Percentiles rank a stretch among this genome's conserved stretches.
Conservation (phyloP, 164 flowering plant species). For the Amborella trichopoda region DNA sequence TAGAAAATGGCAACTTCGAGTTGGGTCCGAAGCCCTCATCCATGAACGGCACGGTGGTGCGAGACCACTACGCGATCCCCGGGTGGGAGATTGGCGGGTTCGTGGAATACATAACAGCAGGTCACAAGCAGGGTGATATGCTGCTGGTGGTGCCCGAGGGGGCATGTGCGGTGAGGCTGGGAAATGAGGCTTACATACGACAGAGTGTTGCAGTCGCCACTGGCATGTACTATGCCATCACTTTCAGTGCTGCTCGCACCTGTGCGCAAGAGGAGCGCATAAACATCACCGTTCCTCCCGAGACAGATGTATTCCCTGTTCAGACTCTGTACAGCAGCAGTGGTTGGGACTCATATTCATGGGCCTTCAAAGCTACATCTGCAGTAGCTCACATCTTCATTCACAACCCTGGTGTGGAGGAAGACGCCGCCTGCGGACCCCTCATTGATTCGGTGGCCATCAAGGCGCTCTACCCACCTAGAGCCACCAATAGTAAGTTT, state of each 20-base stretch:
- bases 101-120: slow-evolving; percentile 75
- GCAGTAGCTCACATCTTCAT: slow-evolving; percentile 21
- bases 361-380: slow-evolving; percentile 37
- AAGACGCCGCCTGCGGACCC: slow-evolving; percentile 96
- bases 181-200: slow-evolving; percentile 66
- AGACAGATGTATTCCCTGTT: slow-evolving; percentile 36
- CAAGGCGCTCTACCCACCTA: slow-evolving; percentile 55
- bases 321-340: slow-evolving; percentile 62
- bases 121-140: slow-evolving; percentile 86
- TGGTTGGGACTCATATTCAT: slow-evolving; percentile 52
- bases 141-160: slow-evolving; percentile 74
- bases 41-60: slow-evolving; percentile 58
- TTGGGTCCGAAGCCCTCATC: slow-evolving; percentile 46
- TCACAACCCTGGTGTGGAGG: slow-evolving; percentile 83
- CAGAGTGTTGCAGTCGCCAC: slow-evolving; percentile 28
- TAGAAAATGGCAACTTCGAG: slow-evolving; percentile 81
- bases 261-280: slow-evolving; percentile 60
- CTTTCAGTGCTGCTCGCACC: slow-evolving; percentile 68
- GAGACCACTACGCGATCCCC: slow-evolving; percentile 37
- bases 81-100: slow-evolving; percentile 61
- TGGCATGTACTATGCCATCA: slow-evolving; percentile 46
- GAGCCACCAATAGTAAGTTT: slow-evolving; percentile 50
- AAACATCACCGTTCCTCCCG: slow-evolving; percentile 43
- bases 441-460: slow-evolving; percentile 74
- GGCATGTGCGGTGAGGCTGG: slow-evolving; percentile 61